phyloP scores from a whole-genome alignment of 331 rosid species.

The Acacia pycnantha region DNA sequence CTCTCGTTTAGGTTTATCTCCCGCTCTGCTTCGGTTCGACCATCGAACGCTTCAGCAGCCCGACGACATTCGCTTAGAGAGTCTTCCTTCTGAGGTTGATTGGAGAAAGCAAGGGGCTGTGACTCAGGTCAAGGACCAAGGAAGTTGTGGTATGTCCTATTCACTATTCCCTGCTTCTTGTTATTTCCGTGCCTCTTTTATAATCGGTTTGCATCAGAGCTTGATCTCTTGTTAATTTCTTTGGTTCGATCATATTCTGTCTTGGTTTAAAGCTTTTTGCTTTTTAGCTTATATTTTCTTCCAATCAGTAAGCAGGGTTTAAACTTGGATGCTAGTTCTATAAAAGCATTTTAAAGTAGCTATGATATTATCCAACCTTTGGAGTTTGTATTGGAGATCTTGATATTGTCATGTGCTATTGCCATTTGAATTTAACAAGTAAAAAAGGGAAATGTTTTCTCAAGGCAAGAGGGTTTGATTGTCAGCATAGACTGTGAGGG shows the following conservation, averaged over 20 bases:
- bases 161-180: not conserved
- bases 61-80: not conserved
- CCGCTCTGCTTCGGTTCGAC: conserved; percentile 36
- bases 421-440: conserved; percentile 4
- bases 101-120: conserved; percentile 84
- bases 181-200: not conserved
- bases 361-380: not conserved
- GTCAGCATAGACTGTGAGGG: not conserved
- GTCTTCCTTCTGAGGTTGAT: conserved; percentile 68
- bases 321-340: not conserved
- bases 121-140: conserved; percentile 78
- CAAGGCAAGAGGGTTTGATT: not conserved
- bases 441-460: not conserved
- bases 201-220: not conserved
- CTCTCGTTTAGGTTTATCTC: conserved; percentile 76
- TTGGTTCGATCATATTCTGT: not conserved
- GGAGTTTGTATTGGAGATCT: not conserved
- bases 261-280: not conserved
- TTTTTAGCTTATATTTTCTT: not conserved
- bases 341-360: not conserved
- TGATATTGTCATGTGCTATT: not conserved
- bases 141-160: conserved; percentile 61
- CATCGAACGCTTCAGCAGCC: conserved; percentile 22
- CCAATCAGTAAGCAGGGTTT: not conserved
- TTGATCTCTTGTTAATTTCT: not conserved